Evolutionary conservation across 2,329 filamentous ascomycete genomes (phyloP), one percentile per base, ranked within the genome.

Genomic region (Colletotrichum plurivorum): DNA sequence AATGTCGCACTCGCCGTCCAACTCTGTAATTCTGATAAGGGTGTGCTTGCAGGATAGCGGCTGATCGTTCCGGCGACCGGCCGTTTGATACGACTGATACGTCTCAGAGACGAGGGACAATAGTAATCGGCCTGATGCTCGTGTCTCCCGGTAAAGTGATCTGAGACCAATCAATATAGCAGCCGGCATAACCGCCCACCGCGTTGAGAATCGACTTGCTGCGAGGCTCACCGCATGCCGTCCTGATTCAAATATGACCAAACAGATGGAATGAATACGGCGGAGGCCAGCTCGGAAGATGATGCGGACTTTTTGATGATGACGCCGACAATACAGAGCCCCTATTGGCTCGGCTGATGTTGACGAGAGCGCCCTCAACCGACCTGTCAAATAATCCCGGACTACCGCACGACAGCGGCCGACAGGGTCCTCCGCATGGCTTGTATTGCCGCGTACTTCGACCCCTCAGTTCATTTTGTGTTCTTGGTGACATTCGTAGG

Each of bases 141-240:
- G n/a, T 59, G 56, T 59, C 56, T 41, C 6, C 13, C 36, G 20
- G 45, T 5, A 51, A 51, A 43, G 45, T 59, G 46, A 9, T 59
- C 25, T 16, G 25, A 59, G 27, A 39, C 25, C 56, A 59, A 51
- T 51, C 56, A 59, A 51, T 51, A 51, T 16, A 51, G 18, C 45
- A 59, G 18, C 18, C 56, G n/a, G 25, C 15, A 46, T 59, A 3
- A n/a, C 20, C n/a, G 12, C 15, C n/a, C 18, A 15, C n/a, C 22
- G 2, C 13, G 27, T 41, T 36, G 25, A 51, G n/a, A 41, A 12
- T 16, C 16, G 45, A 51, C 25, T 15, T 48, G 41, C 20, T 52
- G 18, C 25, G 52, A 54, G 31, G 27, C 27, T 31, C 25, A 20
- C 18, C 20, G 13, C 27, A 36, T 49, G 56, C 13, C 15, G 56